phyloP scores from a whole-genome alignment of 2,329 filamentous ascomycete species.

The Cercospora zeina region DNA sequence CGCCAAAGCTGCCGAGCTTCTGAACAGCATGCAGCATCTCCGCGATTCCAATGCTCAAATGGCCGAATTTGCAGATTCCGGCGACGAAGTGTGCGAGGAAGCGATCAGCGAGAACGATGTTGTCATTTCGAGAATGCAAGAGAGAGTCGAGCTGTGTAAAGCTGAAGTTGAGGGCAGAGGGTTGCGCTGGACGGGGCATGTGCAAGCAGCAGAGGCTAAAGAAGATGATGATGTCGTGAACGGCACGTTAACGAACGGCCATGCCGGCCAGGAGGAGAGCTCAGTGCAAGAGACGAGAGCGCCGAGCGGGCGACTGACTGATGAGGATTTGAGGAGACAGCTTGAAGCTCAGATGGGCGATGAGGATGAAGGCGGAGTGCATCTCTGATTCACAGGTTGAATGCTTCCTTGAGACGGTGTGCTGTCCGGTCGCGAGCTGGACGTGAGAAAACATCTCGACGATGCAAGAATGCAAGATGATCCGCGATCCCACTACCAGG shows the following conservation, averaged over 20 bases:
- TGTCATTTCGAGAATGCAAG: conserved; percentile 68
- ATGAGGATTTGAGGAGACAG: conserved; percentile 60
- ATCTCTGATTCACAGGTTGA: conserved; percentile 51
- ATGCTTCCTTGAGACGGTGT: too few species aligned
- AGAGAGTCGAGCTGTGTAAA: conserved; percentile 64
- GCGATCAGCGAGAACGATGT: conserved; percentile 70
- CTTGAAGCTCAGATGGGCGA: conserved; percentile 59
- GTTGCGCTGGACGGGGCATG: conserved; percentile 50
- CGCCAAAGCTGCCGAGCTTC: conserved; percentile 73
- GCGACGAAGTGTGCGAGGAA: conserved; percentile 69
- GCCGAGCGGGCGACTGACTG: conserved; percentile 53
- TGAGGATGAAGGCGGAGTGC: conserved; percentile 58
- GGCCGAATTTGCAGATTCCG: conserved; percentile 63
- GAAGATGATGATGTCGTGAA: conserved; percentile 30
- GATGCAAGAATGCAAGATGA: too few species aligned
- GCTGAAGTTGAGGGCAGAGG: conserved; percentile 65
- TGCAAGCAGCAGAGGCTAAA: neutral
- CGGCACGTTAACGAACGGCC: conserved; percentile 29
- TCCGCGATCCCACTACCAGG: too few species aligned
- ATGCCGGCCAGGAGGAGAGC: conserved; percentile 22
- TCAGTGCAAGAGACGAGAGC: conserved; percentile 19
- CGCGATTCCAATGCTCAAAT: conserved; percentile 73
- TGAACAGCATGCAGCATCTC: conserved; percentile 72
- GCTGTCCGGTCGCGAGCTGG: neutral
- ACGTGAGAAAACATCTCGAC: neutral